Percentiles rank a stretch among this genome's conserved stretches.
Evolutionary conservation across 2,329 filamentous ascomycete species (phyloP).

Genomic region (Albophoma yamanashiensis): DNA sequence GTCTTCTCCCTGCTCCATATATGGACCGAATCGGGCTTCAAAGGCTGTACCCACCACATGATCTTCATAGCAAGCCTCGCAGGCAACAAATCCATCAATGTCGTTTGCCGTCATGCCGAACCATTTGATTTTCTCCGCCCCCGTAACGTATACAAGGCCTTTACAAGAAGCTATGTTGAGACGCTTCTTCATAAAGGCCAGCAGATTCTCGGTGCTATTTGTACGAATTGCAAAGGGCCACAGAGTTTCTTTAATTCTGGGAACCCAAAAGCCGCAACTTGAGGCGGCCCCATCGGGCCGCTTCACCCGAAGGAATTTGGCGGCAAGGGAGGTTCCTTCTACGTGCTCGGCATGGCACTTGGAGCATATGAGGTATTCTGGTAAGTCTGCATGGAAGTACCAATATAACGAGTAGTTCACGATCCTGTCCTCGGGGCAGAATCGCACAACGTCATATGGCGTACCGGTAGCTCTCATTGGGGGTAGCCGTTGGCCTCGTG

Average conservation of each 20-base stretch:
- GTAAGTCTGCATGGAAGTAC: slow-evolving; percentile 15
- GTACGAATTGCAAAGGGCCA: slow-evolving; percentile 19
- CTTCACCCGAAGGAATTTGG: slow-evolving; percentile 16
- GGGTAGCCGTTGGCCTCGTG: not conserved
- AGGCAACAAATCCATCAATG: slow-evolving; percentile 22
- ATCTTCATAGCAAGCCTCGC: slow-evolving; percentile 27
- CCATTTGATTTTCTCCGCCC: slow-evolving; percentile 19
- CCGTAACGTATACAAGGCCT: slow-evolving; percentile 9
- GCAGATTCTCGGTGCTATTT: slow-evolving; percentile 12
- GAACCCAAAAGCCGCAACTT: slow-evolving; percentile 16
- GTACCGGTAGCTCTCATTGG: slow-evolving; percentile 11
- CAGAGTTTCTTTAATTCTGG: slow-evolving; percentile 21
- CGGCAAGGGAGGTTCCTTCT: slow-evolving; percentile 14
- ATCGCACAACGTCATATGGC: slow-evolving; percentile 11
- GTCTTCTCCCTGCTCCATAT: slow-evolving; percentile 11
- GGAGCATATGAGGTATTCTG: slow-evolving; percentile 26
- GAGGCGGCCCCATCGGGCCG: slow-evolving; percentile 17
- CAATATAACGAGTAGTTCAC: slow-evolving; percentile 20
- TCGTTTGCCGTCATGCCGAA: slow-evolving; percentile 15
- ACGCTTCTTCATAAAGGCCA: slow-evolving; percentile 17
- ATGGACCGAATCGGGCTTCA: slow-evolving; percentile 16
- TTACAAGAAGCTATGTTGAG: slow-evolving; percentile 17
- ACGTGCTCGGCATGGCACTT: slow-evolving; percentile 29
- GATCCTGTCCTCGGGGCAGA: slow-evolving; percentile 16
- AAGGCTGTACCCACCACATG: slow-evolving; percentile 15